A percentile compares a stretch with the other conserved stretches of the same genome.
These are phyloP conservation scores for Discostella stelligeroides DNA, from an alignment of 108 stramenopile genomes.

Conservation along the genomic window DNA sequence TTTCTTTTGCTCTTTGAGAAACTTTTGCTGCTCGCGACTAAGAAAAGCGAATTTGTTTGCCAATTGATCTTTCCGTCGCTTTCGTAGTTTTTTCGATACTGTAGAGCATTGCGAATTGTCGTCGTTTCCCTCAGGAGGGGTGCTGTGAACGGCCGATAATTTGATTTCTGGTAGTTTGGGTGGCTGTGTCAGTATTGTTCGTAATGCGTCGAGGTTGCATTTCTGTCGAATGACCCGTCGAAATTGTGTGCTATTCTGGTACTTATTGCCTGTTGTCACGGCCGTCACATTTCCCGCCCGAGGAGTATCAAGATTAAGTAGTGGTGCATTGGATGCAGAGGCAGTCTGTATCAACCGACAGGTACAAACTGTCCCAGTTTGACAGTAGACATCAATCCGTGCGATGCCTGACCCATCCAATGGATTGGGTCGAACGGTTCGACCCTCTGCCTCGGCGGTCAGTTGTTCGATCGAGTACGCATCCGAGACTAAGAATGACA, in stretches of 20 bases:
- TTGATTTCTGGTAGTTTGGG: slow-evolving; percentile 20
- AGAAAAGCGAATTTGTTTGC: background rate
- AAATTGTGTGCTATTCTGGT: slow-evolving; percentile 7
- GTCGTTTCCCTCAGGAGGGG: background rate
- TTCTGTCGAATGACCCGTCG: slow-evolving; percentile 33
- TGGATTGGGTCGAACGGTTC: background rate
- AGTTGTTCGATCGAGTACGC: slow-evolving; percentile 18
- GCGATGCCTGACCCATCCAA: slow-evolving; percentile 42
- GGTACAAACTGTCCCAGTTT: slow-evolving; percentile 68
- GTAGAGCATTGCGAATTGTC: slow-evolving; percentile 2
- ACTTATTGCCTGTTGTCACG: background rate
- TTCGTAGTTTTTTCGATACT: background rate
- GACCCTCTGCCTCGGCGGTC: slow-evolving; percentile 8
- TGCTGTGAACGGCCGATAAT: slow-evolving; percentile 1
- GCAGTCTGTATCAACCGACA: slow-evolving; percentile 47
- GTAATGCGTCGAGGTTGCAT: slow-evolving; percentile 18
- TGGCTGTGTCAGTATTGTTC: slow-evolving; percentile 20
- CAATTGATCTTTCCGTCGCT: background rate
- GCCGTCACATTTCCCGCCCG: background rate
- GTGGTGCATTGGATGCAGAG: background rate
- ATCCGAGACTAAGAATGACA: slow-evolving; percentile 37
- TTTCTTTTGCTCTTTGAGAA: slow-evolving; percentile 13
- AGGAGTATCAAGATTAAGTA: background rate
- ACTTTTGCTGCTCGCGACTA: slow-evolving; percentile 9
- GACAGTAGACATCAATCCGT: slow-evolving; percentile 67